A percentile compares a stretch with the other conserved stretches of the same genome.
These are phyloP conservation scores for Allium fistulosum DNA, from an alignment of 106 monocot species.

Conservation along the genomic window DNA sequence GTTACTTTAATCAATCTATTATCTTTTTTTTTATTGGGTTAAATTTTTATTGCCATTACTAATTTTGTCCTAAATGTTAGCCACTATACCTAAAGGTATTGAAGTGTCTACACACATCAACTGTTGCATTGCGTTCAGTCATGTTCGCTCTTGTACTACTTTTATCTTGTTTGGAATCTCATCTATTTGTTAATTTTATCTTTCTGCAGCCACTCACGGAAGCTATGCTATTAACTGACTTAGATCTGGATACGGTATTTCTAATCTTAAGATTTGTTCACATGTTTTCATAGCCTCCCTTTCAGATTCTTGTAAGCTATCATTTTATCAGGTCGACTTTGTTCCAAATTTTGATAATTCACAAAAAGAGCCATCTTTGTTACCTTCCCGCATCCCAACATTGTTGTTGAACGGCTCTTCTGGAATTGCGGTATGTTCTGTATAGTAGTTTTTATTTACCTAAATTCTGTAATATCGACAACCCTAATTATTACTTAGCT, in stretches of 20 bases:
- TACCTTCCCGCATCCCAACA: slow-evolving; percentile 83
- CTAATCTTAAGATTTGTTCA: background rate
- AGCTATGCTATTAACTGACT: slow-evolving; percentile 89
- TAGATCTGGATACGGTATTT: slow-evolving; percentile 81
- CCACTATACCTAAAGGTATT: no score
- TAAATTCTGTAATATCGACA: no score
- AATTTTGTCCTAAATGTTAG: background rate
- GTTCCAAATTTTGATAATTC: slow-evolving; percentile 96
- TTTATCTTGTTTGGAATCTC: background rate
- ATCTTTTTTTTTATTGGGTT: background rate
- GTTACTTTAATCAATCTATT: background rate
- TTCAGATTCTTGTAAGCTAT: background rate
- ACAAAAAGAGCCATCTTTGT: slow-evolving; percentile 90
- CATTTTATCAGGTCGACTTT: slow-evolving; percentile 71
- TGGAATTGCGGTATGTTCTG: slow-evolving; percentile 79
- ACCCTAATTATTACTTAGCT: no score
- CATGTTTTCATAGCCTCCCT: background rate
- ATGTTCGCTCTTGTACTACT: background rate
- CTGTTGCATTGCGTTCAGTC: no score
- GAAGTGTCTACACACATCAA: no score
- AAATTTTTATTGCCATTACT: background rate
- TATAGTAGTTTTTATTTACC: background rate
- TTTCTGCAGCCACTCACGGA: slow-evolving; percentile 73
- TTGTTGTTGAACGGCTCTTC: slow-evolving; percentile 94
- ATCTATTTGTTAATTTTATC: slow-evolving; percentile 6